Evolutionary conservation across 306 rosid species (phyloP).

Genomic region (Pyrus pyrifolia): DNA sequence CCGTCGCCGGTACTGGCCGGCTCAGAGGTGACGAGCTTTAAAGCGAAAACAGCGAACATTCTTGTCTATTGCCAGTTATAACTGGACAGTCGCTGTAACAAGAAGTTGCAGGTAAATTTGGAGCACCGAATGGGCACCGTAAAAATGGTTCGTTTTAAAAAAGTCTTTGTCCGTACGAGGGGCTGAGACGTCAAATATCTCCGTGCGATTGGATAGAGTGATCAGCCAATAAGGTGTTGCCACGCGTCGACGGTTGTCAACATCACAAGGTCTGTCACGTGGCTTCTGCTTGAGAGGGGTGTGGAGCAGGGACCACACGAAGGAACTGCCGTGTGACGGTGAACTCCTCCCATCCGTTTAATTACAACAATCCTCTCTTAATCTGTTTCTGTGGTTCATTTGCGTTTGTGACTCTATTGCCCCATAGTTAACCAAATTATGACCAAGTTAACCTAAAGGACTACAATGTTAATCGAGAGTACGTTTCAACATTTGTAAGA

Average conservation of each 20-base stretch:
- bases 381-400: no score
- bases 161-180: constrained; percentile 37
- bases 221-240: not conserved
- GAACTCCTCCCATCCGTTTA: not conserved
- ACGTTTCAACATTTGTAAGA: no score
- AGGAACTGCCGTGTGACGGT: not conserved
- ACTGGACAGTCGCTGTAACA: constrained; percentile 18
- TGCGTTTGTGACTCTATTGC: no score
- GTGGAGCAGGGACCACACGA: not conserved
- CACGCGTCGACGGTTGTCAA: not conserved
- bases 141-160: not conserved
- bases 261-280: constrained; percentile 27
- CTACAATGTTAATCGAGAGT: no score
- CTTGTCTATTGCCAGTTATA: constrained; percentile 67
- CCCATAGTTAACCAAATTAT: no score
- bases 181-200: not conserved
- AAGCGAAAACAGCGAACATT: constrained; percentile 32
- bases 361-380: no score
- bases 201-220: constrained; percentile 23
- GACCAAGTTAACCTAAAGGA: no score
- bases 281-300: constrained; percentile 9
- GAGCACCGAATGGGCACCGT: constrained; percentile 7
- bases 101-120: constrained; percentile 22
- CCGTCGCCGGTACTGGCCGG: constrained; percentile 42
- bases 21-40: not conserved